A percentile compares a stretch with the other conserved stretches of the same genome.
Conservation (phyloP, 2,329 filamentous ascomycete species). For the Stachybotrys echinatus region DNA sequence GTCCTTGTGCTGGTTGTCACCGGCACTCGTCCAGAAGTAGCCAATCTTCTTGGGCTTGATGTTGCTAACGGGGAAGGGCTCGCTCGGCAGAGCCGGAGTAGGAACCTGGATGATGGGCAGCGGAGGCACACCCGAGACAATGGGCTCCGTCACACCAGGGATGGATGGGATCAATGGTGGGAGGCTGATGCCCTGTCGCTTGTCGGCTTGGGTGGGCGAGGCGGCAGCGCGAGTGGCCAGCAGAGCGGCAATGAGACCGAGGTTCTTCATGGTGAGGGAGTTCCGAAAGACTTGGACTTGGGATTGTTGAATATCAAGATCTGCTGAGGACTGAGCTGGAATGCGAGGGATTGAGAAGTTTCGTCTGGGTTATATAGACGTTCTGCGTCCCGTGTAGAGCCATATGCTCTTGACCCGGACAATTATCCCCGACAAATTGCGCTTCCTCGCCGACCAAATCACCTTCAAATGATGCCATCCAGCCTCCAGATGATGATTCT, state of each 20-base stretch:
- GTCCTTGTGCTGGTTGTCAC: conserved; percentile 54
- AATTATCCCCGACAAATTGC: background rate
- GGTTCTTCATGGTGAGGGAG: background rate
- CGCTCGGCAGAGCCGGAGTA: conserved; percentile 51
- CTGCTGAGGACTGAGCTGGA: background rate
- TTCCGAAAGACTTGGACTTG: too few relatives aligned
- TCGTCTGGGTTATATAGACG: background rate
- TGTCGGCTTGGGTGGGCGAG: conserved; percentile 8
- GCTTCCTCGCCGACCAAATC: background rate
- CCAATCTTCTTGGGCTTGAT: conserved; percentile 62
- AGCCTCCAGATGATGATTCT: background rate
- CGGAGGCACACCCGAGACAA: conserved; percentile 44
- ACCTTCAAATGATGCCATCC: background rate
- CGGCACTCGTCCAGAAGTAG: conserved; percentile 58
- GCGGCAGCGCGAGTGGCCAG: conserved; percentile 11
- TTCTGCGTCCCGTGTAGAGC: background rate
- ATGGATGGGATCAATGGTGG: conserved; percentile 54
- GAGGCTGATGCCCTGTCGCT: conserved; percentile 27
- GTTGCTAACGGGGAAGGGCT: conserved; percentile 45
- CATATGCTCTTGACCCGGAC: background rate
- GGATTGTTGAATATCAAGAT: background rate
- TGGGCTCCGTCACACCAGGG: conserved; percentile 52
- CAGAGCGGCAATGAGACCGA: conserved; percentile 9
- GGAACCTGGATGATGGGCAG: conserved; percentile 54
- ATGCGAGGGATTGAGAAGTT: background rate